These are phyloP conservation scores for Isoetes engelmannii DNA, from an alignment of 83 land plant genomes.

Conservation along the genomic window DNA sequence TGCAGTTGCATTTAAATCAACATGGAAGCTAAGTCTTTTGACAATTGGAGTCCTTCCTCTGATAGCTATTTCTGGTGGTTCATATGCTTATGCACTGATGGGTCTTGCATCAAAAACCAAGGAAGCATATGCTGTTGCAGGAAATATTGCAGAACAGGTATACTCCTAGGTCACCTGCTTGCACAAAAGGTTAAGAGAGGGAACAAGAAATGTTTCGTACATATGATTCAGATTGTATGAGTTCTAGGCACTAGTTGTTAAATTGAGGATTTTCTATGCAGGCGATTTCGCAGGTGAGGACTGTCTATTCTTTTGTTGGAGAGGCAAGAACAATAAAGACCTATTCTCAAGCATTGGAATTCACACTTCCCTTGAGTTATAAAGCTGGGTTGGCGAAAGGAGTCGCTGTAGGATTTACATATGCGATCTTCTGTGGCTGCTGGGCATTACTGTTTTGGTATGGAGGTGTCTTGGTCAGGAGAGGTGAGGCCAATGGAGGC, in stretches of 20 bases:
- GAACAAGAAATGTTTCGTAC: too few relatives aligned
- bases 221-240: too few relatives aligned
- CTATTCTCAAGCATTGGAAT: constrained; percentile 59
- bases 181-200: too few relatives aligned
- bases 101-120: too few relatives aligned
- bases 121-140: too few relatives aligned
- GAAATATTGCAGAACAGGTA: constrained; percentile 23
- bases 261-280: constrained; percentile 23
- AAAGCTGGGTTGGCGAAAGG: constrained; percentile 92
- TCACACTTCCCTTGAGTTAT: constrained; percentile 64
- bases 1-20: too few relatives aligned
- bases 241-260: constrained; percentile 4
- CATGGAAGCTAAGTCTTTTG: too few relatives aligned
- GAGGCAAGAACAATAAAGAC: constrained; percentile 56
- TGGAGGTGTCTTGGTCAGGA: constrained; percentile 73
- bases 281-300: constrained; percentile 74
- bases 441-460: constrained; percentile 93
- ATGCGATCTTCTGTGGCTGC: constrained; percentile 80
- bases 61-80: too few relatives aligned
- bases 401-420: constrained; percentile 73
- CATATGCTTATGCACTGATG: too few relatives aligned
- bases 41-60: too few relatives aligned
- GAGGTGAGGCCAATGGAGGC: constrained; percentile 75
- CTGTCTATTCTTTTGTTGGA: constrained; percentile 80
- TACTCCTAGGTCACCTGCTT: too few relatives aligned